Evolutionary conservation across 148 eudicot genomes (phyloP), one percentile per base, ranked within the genome.

Genomic region (Fagopyrum esculentum): DNA sequence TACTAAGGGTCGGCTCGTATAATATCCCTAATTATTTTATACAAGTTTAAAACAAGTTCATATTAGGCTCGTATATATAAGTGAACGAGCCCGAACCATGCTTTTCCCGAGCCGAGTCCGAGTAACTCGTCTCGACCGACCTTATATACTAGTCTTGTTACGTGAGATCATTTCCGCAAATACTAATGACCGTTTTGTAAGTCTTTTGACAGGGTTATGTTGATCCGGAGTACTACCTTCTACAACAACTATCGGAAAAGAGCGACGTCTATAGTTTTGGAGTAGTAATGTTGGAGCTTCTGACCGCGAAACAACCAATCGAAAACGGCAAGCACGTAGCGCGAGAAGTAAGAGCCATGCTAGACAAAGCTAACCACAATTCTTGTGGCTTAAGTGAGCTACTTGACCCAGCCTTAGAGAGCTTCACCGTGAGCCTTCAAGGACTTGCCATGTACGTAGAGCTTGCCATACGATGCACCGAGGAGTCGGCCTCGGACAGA

Each of bases 251-350:
- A 45, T 91, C 98, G 0, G 98, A 94, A 52, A 94, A 90, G 77
- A 94, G 98, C n/a, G 98, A 94, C 43, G 98, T 94, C 0, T 94
- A 90, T 75, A 91, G 98, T 82, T 94, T 86, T 50, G 98, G 98
- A 17, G 93, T 94, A 50, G 87, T 94, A 40, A 85, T 94, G 96
- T 93, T 94, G 7, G 98, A 94, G 72, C 85, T 94, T 13, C 26
- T 94, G 40, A 87, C 88, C 4, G 86, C 93, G 2, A 91, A 77
- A 82, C 96, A 88, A 66, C 98, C 98, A 30, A 89, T 94, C 3
- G 90, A 84, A 81, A 91, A 90, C 78, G 97, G 98, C 17, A 94
- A 91, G 84, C 91, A 94, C 84, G 78, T 94, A 0, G 96, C 90
- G 7, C 86, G 92, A 0, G 97, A 91, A 80, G 88, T 94, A 40